These are phyloP conservation scores for Calonectria pseudoturangicola DNA, from an alignment of 2,329 filamentous ascomycete genomes.

Conservation along the genomic window DNA sequence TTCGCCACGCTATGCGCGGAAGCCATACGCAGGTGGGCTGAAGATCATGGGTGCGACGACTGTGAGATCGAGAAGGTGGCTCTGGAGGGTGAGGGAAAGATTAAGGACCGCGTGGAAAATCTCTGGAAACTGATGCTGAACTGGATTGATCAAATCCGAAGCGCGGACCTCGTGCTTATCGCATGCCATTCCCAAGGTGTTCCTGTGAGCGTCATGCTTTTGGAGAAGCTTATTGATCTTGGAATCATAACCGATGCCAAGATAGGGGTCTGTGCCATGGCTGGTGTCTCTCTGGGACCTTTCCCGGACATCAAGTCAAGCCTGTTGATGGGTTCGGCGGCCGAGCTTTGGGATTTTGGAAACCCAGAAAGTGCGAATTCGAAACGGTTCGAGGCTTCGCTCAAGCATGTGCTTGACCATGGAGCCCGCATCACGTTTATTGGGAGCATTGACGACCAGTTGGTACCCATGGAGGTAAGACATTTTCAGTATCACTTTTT, in stretches of 20 bases:
- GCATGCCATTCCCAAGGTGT: slow-evolving; percentile 97
- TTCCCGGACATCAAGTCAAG: slow-evolving; percentile 94
- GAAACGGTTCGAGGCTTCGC: slow-evolving; percentile 84
- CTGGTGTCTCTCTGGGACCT: slow-evolving; percentile 93
- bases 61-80: slow-evolving; percentile 94
- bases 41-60: slow-evolving; percentile 81
- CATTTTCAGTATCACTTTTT: background rate
- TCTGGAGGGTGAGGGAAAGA: slow-evolving; percentile 94
- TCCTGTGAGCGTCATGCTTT: slow-evolving; percentile 92
- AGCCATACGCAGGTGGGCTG: slow-evolving; percentile 88
- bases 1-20: slow-evolving; percentile 92
- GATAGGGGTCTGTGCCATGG: slow-evolving; percentile 91
- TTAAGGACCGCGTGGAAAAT: slow-evolving; percentile 90
- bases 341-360: slow-evolving; percentile 95
- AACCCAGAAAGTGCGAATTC: slow-evolving; percentile 88
- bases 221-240: slow-evolving; percentile 93
- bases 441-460: slow-evolving; percentile 96
- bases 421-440: slow-evolving; percentile 91
- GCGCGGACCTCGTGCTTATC: slow-evolving; percentile 92
- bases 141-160: slow-evolving; percentile 92
- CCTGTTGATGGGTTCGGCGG: slow-evolving; percentile 92
- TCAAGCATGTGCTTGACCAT: slow-evolving; percentile 84
- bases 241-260: slow-evolving; percentile 86
- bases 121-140: slow-evolving; percentile 96
- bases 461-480: slow-evolving; percentile 90